Conservation (phyloP, 2,329 filamentous ascomycete genomes). For the Nemania sp. region DNA sequence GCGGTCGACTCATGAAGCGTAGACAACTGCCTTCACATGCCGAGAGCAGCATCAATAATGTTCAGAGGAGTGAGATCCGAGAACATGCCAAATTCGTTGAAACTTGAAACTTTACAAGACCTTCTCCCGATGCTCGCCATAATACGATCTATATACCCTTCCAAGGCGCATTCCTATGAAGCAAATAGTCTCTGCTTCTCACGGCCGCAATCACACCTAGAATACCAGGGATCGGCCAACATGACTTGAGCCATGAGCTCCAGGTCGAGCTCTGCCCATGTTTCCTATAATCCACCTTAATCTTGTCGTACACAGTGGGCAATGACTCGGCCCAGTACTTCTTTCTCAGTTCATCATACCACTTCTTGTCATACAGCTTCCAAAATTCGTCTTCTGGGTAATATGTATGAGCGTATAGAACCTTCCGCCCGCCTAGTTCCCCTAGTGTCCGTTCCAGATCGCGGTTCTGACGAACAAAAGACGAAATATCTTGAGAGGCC, state of each 20-base stretch:
- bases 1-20: too few relatives aligned
- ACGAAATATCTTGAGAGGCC: constrained; percentile 45
- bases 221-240: constrained; percentile 4
- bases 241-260: neutral
- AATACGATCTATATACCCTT: too few relatives aligned
- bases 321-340: constrained; percentile 63
- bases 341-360: constrained; percentile 61
- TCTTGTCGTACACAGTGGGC: constrained; percentile 70
- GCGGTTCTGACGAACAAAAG: constrained; percentile 60
- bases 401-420: constrained; percentile 71
- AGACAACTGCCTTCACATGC: too few relatives aligned
- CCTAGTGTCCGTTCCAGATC: constrained; percentile 62
- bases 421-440: constrained; percentile 67
- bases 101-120: too few relatives aligned
- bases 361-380: constrained; percentile 61
- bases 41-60: too few relatives aligned
- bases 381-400: constrained; percentile 72
- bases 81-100: too few relatives aligned
- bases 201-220: neutral
- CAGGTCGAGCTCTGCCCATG: constrained; percentile 34
- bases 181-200: constrained; percentile 9
- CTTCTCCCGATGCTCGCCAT: too few relatives aligned
- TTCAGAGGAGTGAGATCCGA: too few relatives aligned
- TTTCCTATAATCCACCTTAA: constrained; percentile 53
- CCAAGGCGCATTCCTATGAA: constrained; percentile 1